Evolutionary conservation across 2,329 filamentous ascomycete species (phyloP), one percentile per base, ranked within the genome.

Genomic region (Diaporthe sp.): DNA sequence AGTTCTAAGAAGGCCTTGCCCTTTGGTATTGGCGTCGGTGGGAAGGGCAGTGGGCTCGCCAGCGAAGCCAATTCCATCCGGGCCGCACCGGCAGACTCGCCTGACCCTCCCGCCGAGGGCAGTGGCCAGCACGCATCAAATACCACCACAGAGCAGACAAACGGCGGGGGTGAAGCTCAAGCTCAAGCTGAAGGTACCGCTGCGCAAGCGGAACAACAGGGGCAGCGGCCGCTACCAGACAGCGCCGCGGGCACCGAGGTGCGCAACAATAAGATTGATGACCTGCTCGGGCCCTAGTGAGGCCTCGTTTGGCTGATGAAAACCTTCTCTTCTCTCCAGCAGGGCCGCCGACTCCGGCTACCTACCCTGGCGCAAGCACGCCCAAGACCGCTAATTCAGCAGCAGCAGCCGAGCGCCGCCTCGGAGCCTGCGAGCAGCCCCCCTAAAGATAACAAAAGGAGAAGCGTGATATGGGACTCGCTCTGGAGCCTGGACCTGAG

Each of bases 1-100:
- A 93, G 90, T 72, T 97, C 94, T 75, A 96, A 94, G 84, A 96
- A 95, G 82, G 93, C 94, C 49, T 83, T 92, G 13, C 91, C 90
- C 2, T 88, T 91, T 78, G 85, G 86, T 51, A 83, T 86, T 5
- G 84, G 84, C 15, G 84, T 84, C n/a, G 65, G 65, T 51, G 84
- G 86, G 49, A 89, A 88, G 81, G 88, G 87, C 71, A 90, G 87
- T 73, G 88, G 88, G 51, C 80, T 89, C 37, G 88, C 87, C 34
- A 91, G 89, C 80, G 90, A 91, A 83, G 91, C 90, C 5, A 91
- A 90, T 79, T 91, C 90, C 55, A 81, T 92, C 25, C 87, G 88
- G 17, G 88, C 87, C 10, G 86, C 83, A 47, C 83, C 86, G 22
- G 83, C 86, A n/a, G 84, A 85, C 15, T 83, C 83, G 51, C 82